Conservation (phyloP, 352 stramenopile genomes). For the Pythium phragmitis region DNA sequence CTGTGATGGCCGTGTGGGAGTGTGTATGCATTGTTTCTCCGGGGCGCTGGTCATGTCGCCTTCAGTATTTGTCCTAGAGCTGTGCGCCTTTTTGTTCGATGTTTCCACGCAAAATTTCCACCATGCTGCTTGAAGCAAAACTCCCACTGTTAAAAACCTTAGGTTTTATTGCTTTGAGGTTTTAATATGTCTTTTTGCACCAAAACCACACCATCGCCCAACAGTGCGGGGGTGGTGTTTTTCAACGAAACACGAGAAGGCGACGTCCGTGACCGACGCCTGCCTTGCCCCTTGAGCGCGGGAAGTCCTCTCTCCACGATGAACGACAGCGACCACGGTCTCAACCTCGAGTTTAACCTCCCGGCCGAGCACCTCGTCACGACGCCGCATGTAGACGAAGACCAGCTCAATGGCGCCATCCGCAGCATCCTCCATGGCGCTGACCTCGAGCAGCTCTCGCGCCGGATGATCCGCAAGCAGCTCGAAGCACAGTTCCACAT, state of each 20-base stretch:
- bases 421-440: slow-evolving; percentile 73
- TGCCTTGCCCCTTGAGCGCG: not conserved
- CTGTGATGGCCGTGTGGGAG: not conserved
- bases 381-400: slow-evolving; percentile 47
- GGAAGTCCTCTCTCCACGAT: slow-evolving; percentile 29
- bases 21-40: not conserved
- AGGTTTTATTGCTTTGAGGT: slow-evolving; percentile 1
- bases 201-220: not conserved
- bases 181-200: not conserved
- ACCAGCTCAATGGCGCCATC: slow-evolving; percentile 69
- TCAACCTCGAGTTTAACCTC: slow-evolving; percentile 57
- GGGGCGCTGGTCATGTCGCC: not conserved
- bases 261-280: not conserved
- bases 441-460: slow-evolving; percentile 83
- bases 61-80: too few relatives aligned
- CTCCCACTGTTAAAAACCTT: not conserved
- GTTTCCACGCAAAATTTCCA: not conserved
- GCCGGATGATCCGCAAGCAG: slow-evolving; percentile 87
- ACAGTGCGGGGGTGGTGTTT: not conserved
- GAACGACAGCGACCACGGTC: slow-evolving; percentile 50
- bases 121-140: not conserved
- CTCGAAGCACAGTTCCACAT: slow-evolving; percentile 75
- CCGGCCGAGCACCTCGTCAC: slow-evolving; percentile 38
- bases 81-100: slow-evolving; percentile 1
- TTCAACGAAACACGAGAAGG: slow-evolving; percentile 15